Base-by-base conservation (phyloP, 2,329 filamentous ascomycete genomes). In the Polychaeton citri region DNA sequence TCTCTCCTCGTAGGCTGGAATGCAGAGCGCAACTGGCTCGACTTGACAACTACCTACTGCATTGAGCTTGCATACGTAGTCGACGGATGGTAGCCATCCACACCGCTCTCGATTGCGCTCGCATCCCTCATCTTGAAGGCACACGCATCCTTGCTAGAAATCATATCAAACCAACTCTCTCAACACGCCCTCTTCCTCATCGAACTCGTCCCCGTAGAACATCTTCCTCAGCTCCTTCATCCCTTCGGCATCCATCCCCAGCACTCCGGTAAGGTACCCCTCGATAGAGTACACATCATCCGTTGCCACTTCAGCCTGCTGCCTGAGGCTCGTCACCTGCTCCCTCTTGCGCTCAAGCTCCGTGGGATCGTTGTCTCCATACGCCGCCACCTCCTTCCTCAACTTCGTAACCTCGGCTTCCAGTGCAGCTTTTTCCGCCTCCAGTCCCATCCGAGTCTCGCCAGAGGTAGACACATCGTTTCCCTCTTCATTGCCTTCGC, bases 181-280 rank as follows among this genome's bases (percentile, higher is more conserved):
- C 42, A 74, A 53, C 6, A 66, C 64, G 32, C 64, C 62, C 26
- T 66, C 69, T 37, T 76, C 71, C 37, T 67, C 54, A 36, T 64
- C 65, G 47, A 64, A 73, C 45, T 75, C 69, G 16, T 64, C 63
- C 6, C 65, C 68, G 44, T 74, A 76, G 33, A 61, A 62, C 31
- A 60, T 56, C 36, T 54, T 59, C 46, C 63, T 60, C 12, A 71
- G 50, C 3, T 42, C 45, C n/a, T 57, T 45, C 15, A 73, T 43
- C 5, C 57, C 39, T 39, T 67, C 66, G 30, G 58, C 52, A 46
- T 71, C 66, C 2, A 51, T 51, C 13, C 41, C 41, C 9, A 47
- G 40, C 35, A 53, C 53, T 10, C 7, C 12, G 46, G 55, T 58
- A 28, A 66, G 42, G 59, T 60, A 67, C 19, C 53, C 47, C 39